These are phyloP conservation scores for Zychaea mexicana DNA, from an alignment of 371 early-diverging fungal species.

Conservation along the genomic window DNA sequence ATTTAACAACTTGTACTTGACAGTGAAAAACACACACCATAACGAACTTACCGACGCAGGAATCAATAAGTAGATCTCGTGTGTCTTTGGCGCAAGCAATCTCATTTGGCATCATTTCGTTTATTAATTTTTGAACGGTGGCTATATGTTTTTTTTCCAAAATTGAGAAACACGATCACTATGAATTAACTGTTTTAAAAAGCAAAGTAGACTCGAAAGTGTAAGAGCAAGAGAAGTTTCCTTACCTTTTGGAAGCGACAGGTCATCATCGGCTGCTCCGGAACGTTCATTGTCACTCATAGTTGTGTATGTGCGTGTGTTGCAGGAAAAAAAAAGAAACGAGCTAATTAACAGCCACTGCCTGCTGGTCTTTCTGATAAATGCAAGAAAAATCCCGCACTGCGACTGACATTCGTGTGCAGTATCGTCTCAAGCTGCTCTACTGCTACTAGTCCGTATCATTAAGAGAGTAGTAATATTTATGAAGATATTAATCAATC, in stretches of 20 bases:
- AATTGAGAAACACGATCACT: background rate
- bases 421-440: too few relatives aligned
- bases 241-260: constrained; percentile 89
- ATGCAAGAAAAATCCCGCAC: too few relatives aligned
- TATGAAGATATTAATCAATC: too few relatives aligned
- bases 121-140: constrained; percentile 96
- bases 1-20: background rate
- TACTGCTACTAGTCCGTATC: too few relatives aligned
- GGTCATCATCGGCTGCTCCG: constrained; percentile 75
- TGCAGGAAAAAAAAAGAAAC: constrained; percentile 4
- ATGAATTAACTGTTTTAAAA: background rate
- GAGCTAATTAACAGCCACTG: too few relatives aligned
- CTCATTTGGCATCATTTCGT: constrained; percentile 91
- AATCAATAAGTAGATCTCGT: constrained; percentile 91
- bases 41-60: constrained; percentile 81
- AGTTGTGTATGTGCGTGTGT: background rate
- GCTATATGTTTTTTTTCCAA: constrained; percentile 72
- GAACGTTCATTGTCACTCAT: constrained; percentile 83
- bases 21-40: background rate
- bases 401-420: background rate
- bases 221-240: too few relatives aligned
- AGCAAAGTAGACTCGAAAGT: background rate
- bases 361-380: background rate
- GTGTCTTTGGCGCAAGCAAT: constrained; percentile 94
- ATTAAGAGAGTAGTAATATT: too few relatives aligned